Evolutionary conservation across 2,329 filamentous ascomycete species (phyloP).

Genomic region (Coleophoma eucalyptorum): DNA sequence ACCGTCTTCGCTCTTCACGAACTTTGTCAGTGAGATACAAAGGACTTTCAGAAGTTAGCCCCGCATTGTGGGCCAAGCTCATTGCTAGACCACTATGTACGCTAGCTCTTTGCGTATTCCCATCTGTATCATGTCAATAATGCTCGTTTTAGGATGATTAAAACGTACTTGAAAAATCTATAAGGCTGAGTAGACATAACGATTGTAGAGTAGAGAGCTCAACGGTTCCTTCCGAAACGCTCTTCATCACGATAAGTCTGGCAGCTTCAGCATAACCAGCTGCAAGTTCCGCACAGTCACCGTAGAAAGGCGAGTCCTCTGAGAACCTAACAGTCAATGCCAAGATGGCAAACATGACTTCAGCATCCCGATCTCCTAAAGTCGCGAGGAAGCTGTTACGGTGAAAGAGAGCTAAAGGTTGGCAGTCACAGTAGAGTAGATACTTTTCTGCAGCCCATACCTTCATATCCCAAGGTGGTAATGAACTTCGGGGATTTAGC

Average conservation of each 20-base stretch:
- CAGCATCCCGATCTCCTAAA: conserved; percentile 31
- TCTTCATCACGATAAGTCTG: conserved; percentile 27
- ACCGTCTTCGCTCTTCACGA: conserved; percentile 26
- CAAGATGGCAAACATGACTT: conserved; percentile 31
- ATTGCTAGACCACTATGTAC: conserved; percentile 40
- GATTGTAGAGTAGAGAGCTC: conserved; percentile 35
- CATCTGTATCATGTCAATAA: conserved; percentile 26
- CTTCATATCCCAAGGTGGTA: conserved; percentile 35
- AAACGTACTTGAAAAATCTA: conserved; percentile 31
- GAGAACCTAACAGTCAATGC: conserved; percentile 40
- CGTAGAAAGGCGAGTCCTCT: conserved; percentile 19
- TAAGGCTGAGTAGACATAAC: conserved; percentile 32
- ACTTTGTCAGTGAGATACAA: conserved; percentile 9
- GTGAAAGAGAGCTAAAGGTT: conserved; percentile 44
- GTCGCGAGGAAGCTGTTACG: conserved; percentile 34
- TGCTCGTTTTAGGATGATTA: not conserved
- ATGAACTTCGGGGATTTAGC: conserved; percentile 12
- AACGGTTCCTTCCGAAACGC: conserved; percentile 29
- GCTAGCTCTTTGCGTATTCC: conserved; percentile 39
- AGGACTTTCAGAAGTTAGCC: conserved; percentile 32
- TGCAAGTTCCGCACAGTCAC: conserved; percentile 20
- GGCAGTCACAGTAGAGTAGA: conserved; percentile 42
- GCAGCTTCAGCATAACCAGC: conserved; percentile 32
- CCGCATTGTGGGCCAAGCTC: conserved; percentile 39
- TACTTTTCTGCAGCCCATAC: conserved; percentile 36